phyloP scores from a whole-genome alignment of 2,329 filamentous ascomycete genomes.

The Coniella lustricola region DNA sequence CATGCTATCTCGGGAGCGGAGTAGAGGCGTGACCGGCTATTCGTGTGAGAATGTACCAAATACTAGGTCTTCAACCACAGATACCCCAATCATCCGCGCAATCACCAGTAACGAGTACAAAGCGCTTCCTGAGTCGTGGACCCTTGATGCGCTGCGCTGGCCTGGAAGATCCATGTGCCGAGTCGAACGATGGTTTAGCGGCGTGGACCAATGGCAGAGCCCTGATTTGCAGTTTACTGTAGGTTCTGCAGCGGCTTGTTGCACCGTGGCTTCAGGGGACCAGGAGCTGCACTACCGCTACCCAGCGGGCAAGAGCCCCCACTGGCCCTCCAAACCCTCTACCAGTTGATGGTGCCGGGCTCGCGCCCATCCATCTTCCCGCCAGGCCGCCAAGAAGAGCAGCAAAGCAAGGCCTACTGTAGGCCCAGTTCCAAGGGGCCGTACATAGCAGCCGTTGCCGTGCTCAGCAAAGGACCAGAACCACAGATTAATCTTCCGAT shows the following conservation, averaged over 20 bases:
- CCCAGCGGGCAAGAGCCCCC: too few relatives aligned
- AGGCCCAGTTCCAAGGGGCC: too few relatives aligned
- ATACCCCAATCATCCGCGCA: too few relatives aligned
- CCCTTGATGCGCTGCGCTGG: neutral
- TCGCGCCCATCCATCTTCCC: neutral
- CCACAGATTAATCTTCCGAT: neutral
- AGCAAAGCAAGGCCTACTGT: too few relatives aligned
- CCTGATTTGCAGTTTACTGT: conserved; percentile 13
- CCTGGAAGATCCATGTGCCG: conserved; percentile 1
- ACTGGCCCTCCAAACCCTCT: too few relatives aligned
- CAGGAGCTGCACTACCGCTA: neutral
- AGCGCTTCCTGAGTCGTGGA: neutral
- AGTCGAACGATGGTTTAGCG: conserved; percentile 2
- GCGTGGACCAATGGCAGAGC: conserved; percentile 6
- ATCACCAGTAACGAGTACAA: neutral
- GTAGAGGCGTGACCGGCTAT: too few relatives aligned
- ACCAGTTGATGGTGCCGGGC: too few relatives aligned
- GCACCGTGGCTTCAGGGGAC: conserved; percentile 7
- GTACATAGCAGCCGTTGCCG: neutral
- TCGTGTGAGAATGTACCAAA: too few relatives aligned
- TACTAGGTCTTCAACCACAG: too few relatives aligned
- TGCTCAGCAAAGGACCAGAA: neutral
- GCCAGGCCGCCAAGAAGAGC: too few relatives aligned
- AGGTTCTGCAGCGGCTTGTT: neutral
- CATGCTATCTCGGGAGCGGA: too few relatives aligned